Evolutionary conservation across 2,329 filamentous ascomycete species (phyloP), one percentile per base, ranked within the genome.

Genomic region (Bipolaris cookei): DNA sequence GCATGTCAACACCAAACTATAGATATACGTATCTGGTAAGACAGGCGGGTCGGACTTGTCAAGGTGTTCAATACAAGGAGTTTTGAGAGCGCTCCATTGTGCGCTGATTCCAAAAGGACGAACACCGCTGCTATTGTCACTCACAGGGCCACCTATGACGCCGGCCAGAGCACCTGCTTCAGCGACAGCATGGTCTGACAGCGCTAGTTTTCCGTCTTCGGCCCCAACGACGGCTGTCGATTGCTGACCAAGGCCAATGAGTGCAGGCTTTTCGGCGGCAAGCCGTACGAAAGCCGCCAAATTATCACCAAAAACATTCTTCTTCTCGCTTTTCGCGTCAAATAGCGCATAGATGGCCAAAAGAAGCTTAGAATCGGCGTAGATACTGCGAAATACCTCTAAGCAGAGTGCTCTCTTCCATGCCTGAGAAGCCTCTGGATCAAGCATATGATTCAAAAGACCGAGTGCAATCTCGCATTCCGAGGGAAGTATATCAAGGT

Each of bases 321-420:
- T 94, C 66, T 89, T 86, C 3, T 86, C 88, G 41, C 91, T 83
- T 48, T 86, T 80, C 13, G 85, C 84, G 71, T 99, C 94, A 66
- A 92, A 98, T 14, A 90, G 81, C 6, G 86, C 83, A 71, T 91
- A 98, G 2, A 97, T 91, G 35, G 89, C 87, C 39, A 95, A 83
- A 1, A 97, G 82, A 20, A 97, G 82, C 10, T 84, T 83, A 34
- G 92, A 86, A 58, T 98, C 92, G 0, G 90, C 84, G 76, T 97
- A 97, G 6, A 98, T 85, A 6, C 90, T 89, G 54, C 91, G 86
- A 67, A 97, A 91, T 0, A 97, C 86, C 72, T 99, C 95, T 85
- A 99, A 91, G 61, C 92, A 96, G 5, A 98, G 77, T 0, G 91
- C 88, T 56, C 94, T 84, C 74, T 94, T 97, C 95, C 96, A 99